These are phyloP conservation scores for Rhizomucor pusillus DNA, from an alignment of 371 early-diverging fungal species.

Conservation along the genomic window DNA sequence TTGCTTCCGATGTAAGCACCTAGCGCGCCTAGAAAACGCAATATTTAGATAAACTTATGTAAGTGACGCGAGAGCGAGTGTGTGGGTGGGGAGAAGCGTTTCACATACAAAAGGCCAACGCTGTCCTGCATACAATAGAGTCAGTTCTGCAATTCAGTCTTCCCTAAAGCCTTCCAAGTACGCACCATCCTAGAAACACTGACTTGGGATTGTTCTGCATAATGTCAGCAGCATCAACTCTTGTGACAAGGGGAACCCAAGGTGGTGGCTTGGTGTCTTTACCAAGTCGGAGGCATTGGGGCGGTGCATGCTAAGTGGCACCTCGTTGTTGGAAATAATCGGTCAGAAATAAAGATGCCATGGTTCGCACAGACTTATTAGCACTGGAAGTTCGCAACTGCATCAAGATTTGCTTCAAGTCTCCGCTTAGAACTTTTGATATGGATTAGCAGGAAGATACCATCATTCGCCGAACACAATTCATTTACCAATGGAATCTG, in stretches of 20 bases:
- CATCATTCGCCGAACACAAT: too few species aligned
- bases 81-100: background rate
- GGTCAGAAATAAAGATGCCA: conserved; percentile 27
- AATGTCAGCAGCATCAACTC: background rate
- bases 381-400: background rate
- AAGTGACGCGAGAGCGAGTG: background rate
- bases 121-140: background rate
- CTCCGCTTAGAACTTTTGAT: conserved; percentile 19
- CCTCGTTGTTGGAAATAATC: conserved; percentile 23
- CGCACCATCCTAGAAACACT: conserved; percentile 20
- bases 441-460: too few species aligned
- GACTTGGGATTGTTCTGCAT: conserved; percentile 22
- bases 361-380: conserved; percentile 6
- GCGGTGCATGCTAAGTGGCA: background rate
- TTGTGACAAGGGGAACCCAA: background rate
- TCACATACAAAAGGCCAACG: conserved; percentile 16
- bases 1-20: conserved; percentile 23
- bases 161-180: background rate
- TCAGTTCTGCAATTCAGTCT: background rate
- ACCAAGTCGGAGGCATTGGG: background rate
- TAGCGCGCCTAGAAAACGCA: conserved; percentile 14
- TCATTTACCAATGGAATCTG: conserved; percentile 7
- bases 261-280: background rate
- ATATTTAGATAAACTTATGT: background rate
- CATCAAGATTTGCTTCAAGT: conserved; percentile 9